These are phyloP conservation scores for Plasmodium malariae DNA, from an alignment of 169 alveolate genomes.

Conservation along the genomic window DNA sequence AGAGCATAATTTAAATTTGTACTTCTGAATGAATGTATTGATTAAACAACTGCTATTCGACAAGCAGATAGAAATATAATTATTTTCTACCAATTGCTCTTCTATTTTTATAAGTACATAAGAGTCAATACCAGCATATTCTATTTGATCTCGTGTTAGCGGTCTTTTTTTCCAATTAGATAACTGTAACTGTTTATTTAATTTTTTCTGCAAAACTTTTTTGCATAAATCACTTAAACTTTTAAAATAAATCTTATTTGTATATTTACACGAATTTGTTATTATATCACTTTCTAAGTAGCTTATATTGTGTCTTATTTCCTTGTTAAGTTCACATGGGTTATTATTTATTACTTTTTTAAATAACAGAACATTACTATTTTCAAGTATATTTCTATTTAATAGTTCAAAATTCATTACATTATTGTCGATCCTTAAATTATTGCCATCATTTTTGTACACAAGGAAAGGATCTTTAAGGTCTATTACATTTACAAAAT, in stretches of 20 bases:
- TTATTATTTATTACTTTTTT: conserved; percentile 32
- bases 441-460: neutral
- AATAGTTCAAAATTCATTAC: conserved; percentile 13
- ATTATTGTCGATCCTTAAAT: neutral
- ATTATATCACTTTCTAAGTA: no score
- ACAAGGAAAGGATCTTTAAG: conserved; percentile 31
- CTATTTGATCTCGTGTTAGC: conserved; percentile 85
- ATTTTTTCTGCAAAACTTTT: conserved; percentile 78
- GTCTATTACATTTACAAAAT: conserved; percentile 47
- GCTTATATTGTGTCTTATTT: conserved; percentile 17
- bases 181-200: conserved; percentile 88
- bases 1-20: conserved; percentile 24
- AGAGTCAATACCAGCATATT: conserved; percentile 92
- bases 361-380: conserved; percentile 34
- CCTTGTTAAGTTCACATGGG: conserved; percentile 13
- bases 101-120: conserved; percentile 80
- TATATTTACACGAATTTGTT: neutral
- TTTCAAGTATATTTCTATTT: conserved; percentile 52
- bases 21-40: conserved; percentile 35
- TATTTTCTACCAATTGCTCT: conserved; percentile 20
- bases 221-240: conserved; percentile 84
- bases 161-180: conserved; percentile 93
- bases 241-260: conserved; percentile 41
- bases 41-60: conserved; percentile 39
- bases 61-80: conserved; percentile 33